Base-by-base conservation (phyloP, 2,329 filamentous ascomycete genomes). In the Colletotrichum abscissum region DNA sequence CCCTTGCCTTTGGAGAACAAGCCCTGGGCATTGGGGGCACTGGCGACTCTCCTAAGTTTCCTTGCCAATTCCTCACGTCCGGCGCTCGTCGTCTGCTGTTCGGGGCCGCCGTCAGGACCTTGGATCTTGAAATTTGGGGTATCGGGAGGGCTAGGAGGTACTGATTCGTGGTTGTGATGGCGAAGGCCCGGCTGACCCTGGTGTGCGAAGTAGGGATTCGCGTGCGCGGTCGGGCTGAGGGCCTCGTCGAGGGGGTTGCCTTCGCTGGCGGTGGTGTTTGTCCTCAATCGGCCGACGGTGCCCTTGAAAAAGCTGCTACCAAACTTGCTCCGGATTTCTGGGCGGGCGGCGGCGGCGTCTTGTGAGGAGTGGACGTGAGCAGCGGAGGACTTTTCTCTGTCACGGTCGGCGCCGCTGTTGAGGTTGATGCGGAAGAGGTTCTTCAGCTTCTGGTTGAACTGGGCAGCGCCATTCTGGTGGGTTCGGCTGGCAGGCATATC, bases 181-280 rank as follows among this genome's bases (percentile, higher is more conserved):
- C 96, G 93, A 78, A 98, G 87, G 76, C 94, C 94, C 4, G 97
- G 97, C 78, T 95, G 95, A 70, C 97, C 97, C 84, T 99, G 97
- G 82, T 98, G 97, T 77, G 92, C 94, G 83, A 98, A 99, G 85
- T 99, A 99, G 22, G 97, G 97, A 82, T 99, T 99, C 76, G 95
- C 96, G 80, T 96, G 92, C 64, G 95, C 96, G 5, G 95, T 98
- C 30, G 97, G 97, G 80, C 95, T 98, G 79, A 97, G 88, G 74
- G 91, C 88, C 82, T 98, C 95, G 77, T 98, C 96, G 76, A 98
- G 89, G 72, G 93, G 91, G 81, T 98, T 95, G 78, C 95, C 95
- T 84, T 98, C 96, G 84, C 95, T 98, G 77, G 94, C 94, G 69
- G 97, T 94, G 30, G 96, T 98, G 73, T 94, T 92, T 46, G 95